Base-by-base conservation (phyloP, 1,284 basidiomycete genomes). In the Malassezia nana region DNA sequence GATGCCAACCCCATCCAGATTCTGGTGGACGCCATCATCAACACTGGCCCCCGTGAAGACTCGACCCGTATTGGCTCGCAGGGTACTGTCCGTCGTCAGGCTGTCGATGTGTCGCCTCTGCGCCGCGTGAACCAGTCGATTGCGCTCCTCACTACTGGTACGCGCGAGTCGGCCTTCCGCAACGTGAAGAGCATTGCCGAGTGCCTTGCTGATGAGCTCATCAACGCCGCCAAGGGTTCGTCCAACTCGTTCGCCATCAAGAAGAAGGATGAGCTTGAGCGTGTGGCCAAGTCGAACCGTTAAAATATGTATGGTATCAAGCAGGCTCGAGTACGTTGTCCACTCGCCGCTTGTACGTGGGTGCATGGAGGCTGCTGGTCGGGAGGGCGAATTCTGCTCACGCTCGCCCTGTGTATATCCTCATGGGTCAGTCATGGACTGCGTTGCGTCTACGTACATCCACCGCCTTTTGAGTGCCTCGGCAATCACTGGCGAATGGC, bases 201-300 rank as follows among this genome's bases (percentile, higher is more conserved):
- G 81, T 96, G 92, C 80, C 83, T 98, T 59, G 94, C 94, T 64
- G 94, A 99, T 77, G 94, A 99, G 79, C 86, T 99, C 72, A 96
- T 98, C 83, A 98, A 99, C 79, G 94, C 94, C 59, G 94, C 94
- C 72, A 98, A 99, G 83, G 94, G 94, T 65, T 98, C 94, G 58
- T 96, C 91, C 74, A 99, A 99, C 86, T 96, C 92, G 61, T 99
- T 95, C 77, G 92, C 94, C 67, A 98, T 98, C 83, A 94, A 94
- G 79, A 81, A 81, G 79, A 81, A 81, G 79, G 87, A 89, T 77
- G 89, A 91, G 79, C 84, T 96, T 69, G 92, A 96, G 82, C 92
- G 92, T 83, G 92, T 98, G 61, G 92, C 92, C 81, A 95, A 94
- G 81, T 91, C 88, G 78, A 96, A 96, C 82, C 89, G 92, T 83